Base-by-base conservation (phyloP, 306 rosid species). In the Arachis stenosperma region DNA sequence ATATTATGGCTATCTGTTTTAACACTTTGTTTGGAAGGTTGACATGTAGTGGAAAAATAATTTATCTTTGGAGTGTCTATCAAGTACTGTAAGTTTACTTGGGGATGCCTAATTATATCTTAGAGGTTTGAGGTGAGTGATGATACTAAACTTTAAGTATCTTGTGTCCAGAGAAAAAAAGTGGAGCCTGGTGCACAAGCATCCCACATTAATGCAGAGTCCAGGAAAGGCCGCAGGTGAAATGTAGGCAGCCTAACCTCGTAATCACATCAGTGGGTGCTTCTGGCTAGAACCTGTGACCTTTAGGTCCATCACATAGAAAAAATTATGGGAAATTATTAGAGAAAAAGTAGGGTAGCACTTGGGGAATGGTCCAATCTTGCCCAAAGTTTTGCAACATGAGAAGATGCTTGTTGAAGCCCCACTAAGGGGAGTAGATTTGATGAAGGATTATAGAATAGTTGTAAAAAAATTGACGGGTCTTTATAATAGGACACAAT, bases 31-130 rank as follows among this genome's bases (percentile, higher is more conserved):
- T 73, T 14, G 22, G 50, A 55, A 40, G 37, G 54, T n/a, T n/a
- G 41, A 61, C 50, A 42, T 4, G 7, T 37, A 7, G 39, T 12
- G 4, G n/a, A 51, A 80, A 50, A 72, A 13, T 61, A 10, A 39
- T 65, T 51, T 64, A 15, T 30, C 63, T 41, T 42, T 6, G 42
- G 58, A 72, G 4, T 64, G 44, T 64, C 37, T 81, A 40, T 72
- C 47, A 62, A 77, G 51, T 59, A 14, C 53, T 3, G 3, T 52
- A 52, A 52, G 8, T 52, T 52, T n/a, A n/a, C 27, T 52, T 52
- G 29, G 57, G 0, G 57, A 13, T 4, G 15, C 55, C 55, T 50
- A 13, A 50, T 50, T 11, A n/a, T 5, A 48, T 2, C 6, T 50
- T 50, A 50, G 55, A 12, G 2, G 55, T 50, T 8, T 11, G n/a